These are phyloP conservation scores for Termitomyces sp. DNA, from an alignment of 768 basidiomycete genomes.

Conservation along the genomic window DNA sequence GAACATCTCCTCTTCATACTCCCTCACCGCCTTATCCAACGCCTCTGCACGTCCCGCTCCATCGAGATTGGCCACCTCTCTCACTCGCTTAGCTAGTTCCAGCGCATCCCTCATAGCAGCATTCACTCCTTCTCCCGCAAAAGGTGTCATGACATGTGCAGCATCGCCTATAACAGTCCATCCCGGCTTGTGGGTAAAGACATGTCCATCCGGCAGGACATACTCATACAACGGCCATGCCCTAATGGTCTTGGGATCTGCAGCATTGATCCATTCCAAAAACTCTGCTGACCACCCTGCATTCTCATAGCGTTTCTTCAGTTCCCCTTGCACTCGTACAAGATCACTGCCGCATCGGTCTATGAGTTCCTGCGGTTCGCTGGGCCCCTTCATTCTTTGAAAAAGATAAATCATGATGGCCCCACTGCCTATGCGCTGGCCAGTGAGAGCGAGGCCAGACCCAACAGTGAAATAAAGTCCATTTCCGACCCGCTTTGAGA, in stretches of 20 bases:
- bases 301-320: constrained; percentile 8
- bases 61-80: neutral
- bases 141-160: constrained; percentile 25
- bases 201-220: constrained; percentile 13
- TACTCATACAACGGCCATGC: constrained; percentile 16
- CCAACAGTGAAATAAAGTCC: constrained; percentile 24
- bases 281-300: constrained; percentile 11
- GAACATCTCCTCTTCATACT: constrained; percentile 16
- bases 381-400: neutral
- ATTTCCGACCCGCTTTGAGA: constrained; percentile 23
- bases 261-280: constrained; percentile 7
- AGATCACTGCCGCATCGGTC: constrained; percentile 7
- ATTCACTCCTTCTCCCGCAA: constrained; percentile 23
- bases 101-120: constrained; percentile 21
- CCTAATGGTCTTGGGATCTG: constrained; percentile 9
- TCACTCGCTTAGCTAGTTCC: constrained; percentile 15
- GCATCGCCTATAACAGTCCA: constrained; percentile 24
- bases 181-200: constrained; percentile 10
- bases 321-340: neutral
- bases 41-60: neutral
- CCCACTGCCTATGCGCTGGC: constrained; percentile 13
- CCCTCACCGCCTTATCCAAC: constrained; percentile 9
- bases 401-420: constrained; percentile 14
- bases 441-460: constrained; percentile 1
- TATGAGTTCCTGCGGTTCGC: constrained; percentile 2